phyloP scores from a whole-genome alignment of 176 grass and related monocot species.

The Eleusine indica region DNA sequence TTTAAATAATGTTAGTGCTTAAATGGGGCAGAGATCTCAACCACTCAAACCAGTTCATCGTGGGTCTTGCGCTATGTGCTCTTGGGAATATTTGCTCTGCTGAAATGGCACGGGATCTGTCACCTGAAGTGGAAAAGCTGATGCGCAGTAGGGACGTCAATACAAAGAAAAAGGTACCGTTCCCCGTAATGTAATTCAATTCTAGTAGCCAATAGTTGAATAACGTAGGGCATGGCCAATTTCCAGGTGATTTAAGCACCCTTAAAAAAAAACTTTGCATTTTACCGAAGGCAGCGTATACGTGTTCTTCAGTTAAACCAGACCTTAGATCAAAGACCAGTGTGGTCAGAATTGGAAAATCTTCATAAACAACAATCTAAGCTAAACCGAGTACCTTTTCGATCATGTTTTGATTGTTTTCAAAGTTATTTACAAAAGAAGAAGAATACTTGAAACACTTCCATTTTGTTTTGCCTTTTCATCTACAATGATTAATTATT shows the following conservation, averaged over 20 bases:
- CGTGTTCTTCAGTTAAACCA: not conserved
- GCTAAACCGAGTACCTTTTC: not conserved
- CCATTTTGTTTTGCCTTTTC: not conserved
- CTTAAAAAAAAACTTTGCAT: not conserved
- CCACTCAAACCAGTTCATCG: conserved; percentile 92
- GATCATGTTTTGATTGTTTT: not conserved
- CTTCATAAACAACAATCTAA: not conserved
- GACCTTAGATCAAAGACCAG: not conserved
- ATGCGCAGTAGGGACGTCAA: conserved; percentile 79
- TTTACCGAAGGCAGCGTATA: conserved; percentile 7
- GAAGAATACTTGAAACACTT: not conserved
- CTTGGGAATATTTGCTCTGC: conserved; percentile 97
- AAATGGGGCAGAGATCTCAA: conserved; percentile 85
- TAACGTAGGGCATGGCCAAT: not conserved
- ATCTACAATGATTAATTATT: not conserved
- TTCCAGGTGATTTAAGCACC: not conserved
- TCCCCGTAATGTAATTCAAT: not conserved
- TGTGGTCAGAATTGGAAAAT: not conserved
- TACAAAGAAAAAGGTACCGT: conserved; percentile 88
- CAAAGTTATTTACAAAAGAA: not conserved
- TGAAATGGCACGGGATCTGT: conserved; percentile 95
- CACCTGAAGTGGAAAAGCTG: conserved; percentile 92
- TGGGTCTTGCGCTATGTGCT: conserved; percentile 88
- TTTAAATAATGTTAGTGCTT: conserved; percentile 55
- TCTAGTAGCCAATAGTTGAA: not conserved